These are phyloP conservation scores for Funneliformis caledonium DNA, from an alignment of 371 early-diverging fungal genomes.

Conservation along the genomic window DNA sequence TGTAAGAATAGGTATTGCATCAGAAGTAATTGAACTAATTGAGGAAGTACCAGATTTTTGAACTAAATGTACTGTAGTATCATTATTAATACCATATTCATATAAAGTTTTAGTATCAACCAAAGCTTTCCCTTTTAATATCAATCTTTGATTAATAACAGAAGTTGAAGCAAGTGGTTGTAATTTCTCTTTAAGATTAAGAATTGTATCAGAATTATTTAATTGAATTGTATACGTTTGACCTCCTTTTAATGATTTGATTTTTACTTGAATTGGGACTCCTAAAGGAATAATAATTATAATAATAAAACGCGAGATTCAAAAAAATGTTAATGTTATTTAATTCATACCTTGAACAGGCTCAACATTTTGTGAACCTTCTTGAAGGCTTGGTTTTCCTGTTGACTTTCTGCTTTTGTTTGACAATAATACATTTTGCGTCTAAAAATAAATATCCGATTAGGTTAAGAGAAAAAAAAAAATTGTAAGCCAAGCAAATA, in stretches of 20 bases:
- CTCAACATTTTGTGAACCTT: not conserved
- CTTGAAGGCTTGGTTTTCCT: not conserved
- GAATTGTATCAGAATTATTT: slow-evolving; percentile 45
- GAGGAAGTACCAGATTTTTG: slow-evolving; percentile 51
- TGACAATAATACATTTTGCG: not conserved
- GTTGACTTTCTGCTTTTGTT: slow-evolving; percentile 3
- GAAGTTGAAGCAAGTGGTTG: slow-evolving; percentile 50
- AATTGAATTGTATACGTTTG: slow-evolving; percentile 31
- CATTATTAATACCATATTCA: slow-evolving; percentile 56
- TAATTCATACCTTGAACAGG: not conserved
- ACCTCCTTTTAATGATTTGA: slow-evolving; percentile 49
- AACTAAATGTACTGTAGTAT: slow-evolving; percentile 59
- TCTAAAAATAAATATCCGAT: not conserved
- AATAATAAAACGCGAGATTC: not conserved
- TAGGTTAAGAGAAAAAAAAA: not conserved
- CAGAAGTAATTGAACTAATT: slow-evolving; percentile 6
- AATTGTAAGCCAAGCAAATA: not conserved
- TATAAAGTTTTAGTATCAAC: slow-evolving; percentile 57
- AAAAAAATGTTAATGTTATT: not conserved
- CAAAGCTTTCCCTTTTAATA: slow-evolving; percentile 68
- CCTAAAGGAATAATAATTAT: not conserved
- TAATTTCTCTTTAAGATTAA: slow-evolving; percentile 54
- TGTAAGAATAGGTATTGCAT: not conserved
- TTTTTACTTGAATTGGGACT: slow-evolving; percentile 43
- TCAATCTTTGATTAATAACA: slow-evolving; percentile 57